Evolutionary conservation across 257 asterid genomes (phyloP).

Genomic region (Jacaranda mimosifolia): DNA sequence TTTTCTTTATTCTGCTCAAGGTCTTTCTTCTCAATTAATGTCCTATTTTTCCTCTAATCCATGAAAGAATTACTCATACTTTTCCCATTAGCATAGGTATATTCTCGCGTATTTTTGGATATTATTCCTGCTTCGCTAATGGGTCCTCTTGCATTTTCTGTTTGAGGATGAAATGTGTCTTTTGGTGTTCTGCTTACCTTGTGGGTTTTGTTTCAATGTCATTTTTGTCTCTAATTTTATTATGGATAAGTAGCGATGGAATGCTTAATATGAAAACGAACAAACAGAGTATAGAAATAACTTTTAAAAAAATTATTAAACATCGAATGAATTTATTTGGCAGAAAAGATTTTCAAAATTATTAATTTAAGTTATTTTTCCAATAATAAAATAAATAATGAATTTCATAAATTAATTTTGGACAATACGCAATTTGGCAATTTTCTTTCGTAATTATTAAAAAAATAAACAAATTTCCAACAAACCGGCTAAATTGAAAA

Average conservation of each 20-base stretch:
- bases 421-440: too few relatives aligned
- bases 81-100: conserved; percentile 37
- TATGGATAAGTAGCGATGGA: conserved; percentile 56
- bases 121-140: conserved; percentile 28
- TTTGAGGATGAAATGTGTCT: conserved; percentile 23
- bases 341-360: too few relatives aligned
- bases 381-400: too few relatives aligned
- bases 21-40: background rate
- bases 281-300: conserved; percentile 45
- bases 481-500: too few relatives aligned
- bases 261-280: conserved; percentile 58
- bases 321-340: too few relatives aligned
- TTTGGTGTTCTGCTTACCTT: conserved; percentile 24
- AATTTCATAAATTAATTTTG: too few relatives aligned
- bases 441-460: too few relatives aligned
- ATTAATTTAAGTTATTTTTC: too few relatives aligned
- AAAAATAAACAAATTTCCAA: too few relatives aligned
- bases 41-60: conserved; percentile 3
- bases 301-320: too few relatives aligned
- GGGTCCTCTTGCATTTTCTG: background rate
- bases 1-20: background rate
- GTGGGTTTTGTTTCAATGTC: conserved; percentile 24
- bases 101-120: conserved; percentile 28
- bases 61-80: background rate
- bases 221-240: conserved; percentile 21